phyloP scores from a whole-genome alignment of 2,329 filamentous ascomycete genomes.

The Colletotrichum tanaceti region DNA sequence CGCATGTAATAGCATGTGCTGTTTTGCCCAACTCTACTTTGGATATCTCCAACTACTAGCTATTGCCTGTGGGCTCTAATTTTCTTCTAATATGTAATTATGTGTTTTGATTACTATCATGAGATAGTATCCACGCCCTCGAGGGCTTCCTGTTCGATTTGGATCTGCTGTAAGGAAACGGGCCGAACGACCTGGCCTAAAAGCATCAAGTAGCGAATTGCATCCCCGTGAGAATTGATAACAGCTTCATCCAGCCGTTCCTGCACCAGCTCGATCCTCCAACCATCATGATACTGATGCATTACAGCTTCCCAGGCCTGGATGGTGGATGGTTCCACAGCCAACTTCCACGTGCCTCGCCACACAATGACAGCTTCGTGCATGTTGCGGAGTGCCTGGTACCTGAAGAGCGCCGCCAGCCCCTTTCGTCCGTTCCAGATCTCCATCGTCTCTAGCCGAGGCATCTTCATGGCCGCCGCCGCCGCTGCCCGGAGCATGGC shows the following conservation, averaged over 20 bases:
- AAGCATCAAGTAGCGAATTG: conserved; percentile 47
- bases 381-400: conserved; percentile 40
- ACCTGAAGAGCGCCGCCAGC: conserved; percentile 48
- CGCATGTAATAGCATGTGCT: neutral
- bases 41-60: no score
- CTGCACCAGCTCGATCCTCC: conserved; percentile 42
- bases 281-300: conserved; percentile 40
- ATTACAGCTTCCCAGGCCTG: conserved; percentile 48
- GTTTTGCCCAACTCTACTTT: no score
- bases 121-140: conserved; percentile 40
- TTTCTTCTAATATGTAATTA: neutral
- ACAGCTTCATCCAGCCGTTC: conserved; percentile 43
- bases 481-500: conserved; percentile 46
- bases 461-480: conserved; percentile 47
- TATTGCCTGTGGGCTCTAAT: neutral
- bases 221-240: conserved; percentile 49
- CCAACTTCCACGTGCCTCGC: conserved; percentile 48
- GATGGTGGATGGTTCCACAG: conserved; percentile 42
- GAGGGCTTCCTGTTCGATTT: conserved; percentile 44
- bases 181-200: conserved; percentile 47
- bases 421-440: conserved; percentile 51
- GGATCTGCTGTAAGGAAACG: conserved; percentile 51
- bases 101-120: conserved; percentile 8
- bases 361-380: conserved; percentile 44
- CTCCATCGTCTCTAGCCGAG: conserved; percentile 49